Conservation (phyloP, 179 eudicot genomes). For the Beta corolliflora region DNA sequence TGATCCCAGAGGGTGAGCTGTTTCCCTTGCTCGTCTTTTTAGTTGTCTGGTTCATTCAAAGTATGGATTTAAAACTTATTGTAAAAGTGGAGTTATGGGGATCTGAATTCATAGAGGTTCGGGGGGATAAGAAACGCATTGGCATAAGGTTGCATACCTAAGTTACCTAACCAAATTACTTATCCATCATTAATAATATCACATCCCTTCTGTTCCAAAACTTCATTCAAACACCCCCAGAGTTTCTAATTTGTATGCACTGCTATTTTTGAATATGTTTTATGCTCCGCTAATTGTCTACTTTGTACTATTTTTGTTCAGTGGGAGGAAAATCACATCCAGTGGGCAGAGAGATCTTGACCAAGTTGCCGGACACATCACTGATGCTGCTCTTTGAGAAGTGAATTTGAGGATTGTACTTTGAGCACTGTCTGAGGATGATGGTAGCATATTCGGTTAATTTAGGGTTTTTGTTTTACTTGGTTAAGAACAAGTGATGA, state of each 20-base stretch:
- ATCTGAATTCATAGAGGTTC: too few species aligned
- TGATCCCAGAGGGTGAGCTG: slow-evolving; percentile 73
- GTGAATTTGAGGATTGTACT: neutral
- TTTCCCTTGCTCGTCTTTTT: neutral
- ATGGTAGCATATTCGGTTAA: neutral
- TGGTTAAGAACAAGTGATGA: neutral
- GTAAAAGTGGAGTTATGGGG: too few species aligned
- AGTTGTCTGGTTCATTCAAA: too few species aligned
- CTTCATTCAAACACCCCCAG: too few species aligned
- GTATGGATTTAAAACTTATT: too few species aligned
- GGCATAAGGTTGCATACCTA: too few species aligned
- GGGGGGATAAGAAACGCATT: too few species aligned
- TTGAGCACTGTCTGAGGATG: neutral
- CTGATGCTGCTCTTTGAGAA: slow-evolving; percentile 35
- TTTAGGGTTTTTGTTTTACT: slow-evolving; percentile 2
- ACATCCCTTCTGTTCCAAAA: too few species aligned
- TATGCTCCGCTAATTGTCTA: neutral
- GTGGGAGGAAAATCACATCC: slow-evolving; percentile 72
- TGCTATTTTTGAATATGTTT: neutral
- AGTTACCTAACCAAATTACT: too few species aligned
- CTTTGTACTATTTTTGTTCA: slow-evolving; percentile 7
- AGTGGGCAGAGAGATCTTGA: slow-evolving; percentile 78
- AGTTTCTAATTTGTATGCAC: neutral
- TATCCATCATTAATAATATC: too few species aligned
- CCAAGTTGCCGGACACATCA: slow-evolving; percentile 69